Evolutionary conservation across 2,329 filamentous ascomycete genomes (phyloP), one percentile per base, ranked within the genome.

Genomic region (Dothideomycetes sp.): DNA sequence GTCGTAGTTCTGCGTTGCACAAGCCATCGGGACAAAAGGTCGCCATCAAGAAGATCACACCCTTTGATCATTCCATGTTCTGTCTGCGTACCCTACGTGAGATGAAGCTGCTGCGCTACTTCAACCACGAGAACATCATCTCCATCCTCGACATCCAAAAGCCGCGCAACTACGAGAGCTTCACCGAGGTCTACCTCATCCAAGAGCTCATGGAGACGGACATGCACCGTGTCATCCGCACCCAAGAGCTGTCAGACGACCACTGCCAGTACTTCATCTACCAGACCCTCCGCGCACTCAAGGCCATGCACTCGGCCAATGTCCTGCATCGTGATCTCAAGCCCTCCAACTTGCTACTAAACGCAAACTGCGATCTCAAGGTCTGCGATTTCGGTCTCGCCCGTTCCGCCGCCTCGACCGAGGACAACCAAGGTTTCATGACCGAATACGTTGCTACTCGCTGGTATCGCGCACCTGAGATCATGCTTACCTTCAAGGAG

Each of bases 231-330:
- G 91, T 98, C 51, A 98, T 98, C 58, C 86, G 91, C 53, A 98
- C 91, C 27, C 91, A 98, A 67, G 91, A 98, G 59, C 78, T 98
- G 32, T 96, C 91, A 25, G 91, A 98, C 64, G 91, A 98, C 63
- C 91, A 98, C 65, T 98, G 91, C 76, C 91, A 98, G 65, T 98
- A 98, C 70, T 98, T 98, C 69, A 98, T 98, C 67, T 98, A 98
- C 73, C 91, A 98, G 70, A 98, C 91, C 2, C 78, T 98, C 44
- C 87, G 91, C 55, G 91, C 89, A 9, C 73, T 98, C 56, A 98
- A 98, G 72, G 91, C 91, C 27, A 96, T 98, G 89, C 91, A 98
- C 69, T 96, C 91, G 11, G 91, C 91, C 49, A 96, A 98, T 57
- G 91, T 98, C 33, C 78, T 98, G 9, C 91, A 98, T 64, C 82